Percentiles rank a stretch among this genome's conserved stretches.
These are phyloP conservation scores for Aphanocladium album DNA, from an alignment of 2,329 filamentous ascomycete species.

Conservation along the genomic window DNA sequence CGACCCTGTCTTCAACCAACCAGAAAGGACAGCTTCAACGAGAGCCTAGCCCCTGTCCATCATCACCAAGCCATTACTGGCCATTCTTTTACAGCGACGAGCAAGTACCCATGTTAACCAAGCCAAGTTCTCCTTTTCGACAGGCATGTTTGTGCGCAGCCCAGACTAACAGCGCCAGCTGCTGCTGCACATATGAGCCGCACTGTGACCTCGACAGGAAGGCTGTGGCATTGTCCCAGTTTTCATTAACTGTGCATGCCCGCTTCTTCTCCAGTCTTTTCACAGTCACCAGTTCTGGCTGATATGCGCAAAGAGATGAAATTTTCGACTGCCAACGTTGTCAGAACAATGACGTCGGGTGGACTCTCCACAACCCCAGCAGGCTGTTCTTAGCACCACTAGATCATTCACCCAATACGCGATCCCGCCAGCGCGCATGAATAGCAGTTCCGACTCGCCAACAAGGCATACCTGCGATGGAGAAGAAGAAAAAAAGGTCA, in stretches of 20 bases:
- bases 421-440: background rate
- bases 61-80: background rate
- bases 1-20: background rate
- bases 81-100: background rate
- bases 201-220: background rate
- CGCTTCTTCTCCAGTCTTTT: background rate
- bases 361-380: background rate
- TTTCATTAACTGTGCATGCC: background rate
- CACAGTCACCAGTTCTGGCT: background rate
- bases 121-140: background rate
- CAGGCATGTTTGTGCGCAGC: background rate
- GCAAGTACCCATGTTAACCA: too few species aligned
- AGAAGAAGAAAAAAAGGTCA: background rate
- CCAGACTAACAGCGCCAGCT: background rate
- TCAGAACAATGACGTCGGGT: slow-evolving; percentile 11
- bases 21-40: background rate
- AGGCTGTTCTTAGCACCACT: background rate
- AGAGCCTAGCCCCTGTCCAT: background rate
- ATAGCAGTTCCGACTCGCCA: background rate
- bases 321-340: slow-evolving; percentile 1
- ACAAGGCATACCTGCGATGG: background rate
- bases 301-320: background rate
- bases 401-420: slow-evolving; percentile 5
- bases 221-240: background rate
- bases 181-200: background rate